phyloP scores from a whole-genome alignment of 805 yeast species.

The Starmerella bombi region DNA sequence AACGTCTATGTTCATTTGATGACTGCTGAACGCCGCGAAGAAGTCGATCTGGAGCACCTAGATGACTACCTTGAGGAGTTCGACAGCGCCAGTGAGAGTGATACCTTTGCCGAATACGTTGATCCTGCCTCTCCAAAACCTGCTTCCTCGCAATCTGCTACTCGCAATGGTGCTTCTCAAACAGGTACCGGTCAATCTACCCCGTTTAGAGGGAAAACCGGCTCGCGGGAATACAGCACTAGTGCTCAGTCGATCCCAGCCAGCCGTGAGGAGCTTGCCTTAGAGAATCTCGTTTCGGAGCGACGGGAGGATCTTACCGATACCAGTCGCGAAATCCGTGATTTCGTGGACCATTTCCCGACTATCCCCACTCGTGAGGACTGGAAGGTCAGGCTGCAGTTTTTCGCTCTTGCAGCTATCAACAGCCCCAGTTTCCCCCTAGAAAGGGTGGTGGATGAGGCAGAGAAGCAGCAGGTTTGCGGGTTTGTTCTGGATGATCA shows the following conservation, averaged over 20 bases:
- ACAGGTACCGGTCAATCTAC: no score
- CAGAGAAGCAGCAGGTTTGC: slow-evolving; percentile 24
- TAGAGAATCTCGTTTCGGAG: slow-evolving; percentile 4
- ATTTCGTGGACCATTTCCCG: slow-evolving; percentile 21
- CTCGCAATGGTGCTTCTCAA: neutral
- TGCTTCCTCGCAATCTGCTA: neutral
- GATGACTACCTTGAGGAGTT: slow-evolving; percentile 31
- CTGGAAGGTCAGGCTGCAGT: slow-evolving; percentile 24
- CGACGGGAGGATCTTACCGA: slow-evolving; percentile 7
- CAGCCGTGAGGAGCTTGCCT: slow-evolving; percentile 13
- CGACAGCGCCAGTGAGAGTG: neutral
- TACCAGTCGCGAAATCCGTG: slow-evolving; percentile 15
- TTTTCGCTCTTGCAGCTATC: slow-evolving; percentile 20
- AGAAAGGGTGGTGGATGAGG: slow-evolving; percentile 19
- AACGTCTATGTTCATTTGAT: slow-evolving; percentile 59
- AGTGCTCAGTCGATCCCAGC: neutral
- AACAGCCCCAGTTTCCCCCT: slow-evolving; percentile 19
- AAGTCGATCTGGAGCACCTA: slow-evolving; percentile 55
- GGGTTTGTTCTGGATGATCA: slow-evolving; percentile 23
- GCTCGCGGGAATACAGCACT: neutral
- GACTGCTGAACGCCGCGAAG: slow-evolving; percentile 53
- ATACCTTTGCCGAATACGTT: neutral
- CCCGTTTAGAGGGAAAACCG: neutral
- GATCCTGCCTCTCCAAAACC: no score
- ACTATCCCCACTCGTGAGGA: slow-evolving; percentile 17